Conservation (phyloP, 2,329 filamentous ascomycete species). For the Colletotrichum neosansevieriae region DNA sequence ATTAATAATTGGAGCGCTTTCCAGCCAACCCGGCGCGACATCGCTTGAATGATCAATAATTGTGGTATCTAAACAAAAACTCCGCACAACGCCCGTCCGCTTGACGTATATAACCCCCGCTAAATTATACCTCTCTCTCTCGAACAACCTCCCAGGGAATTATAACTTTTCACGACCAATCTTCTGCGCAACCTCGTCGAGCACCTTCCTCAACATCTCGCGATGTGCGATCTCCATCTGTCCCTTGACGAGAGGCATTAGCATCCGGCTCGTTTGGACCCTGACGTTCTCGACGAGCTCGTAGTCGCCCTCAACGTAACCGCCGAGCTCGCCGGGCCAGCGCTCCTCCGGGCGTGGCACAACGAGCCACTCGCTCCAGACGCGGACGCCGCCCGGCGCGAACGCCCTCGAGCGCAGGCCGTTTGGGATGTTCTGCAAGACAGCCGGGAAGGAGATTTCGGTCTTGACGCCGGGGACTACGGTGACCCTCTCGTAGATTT, state of each 20-base stretch:
- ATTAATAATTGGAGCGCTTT: not conserved
- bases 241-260: conserved; percentile 52
- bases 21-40: not conserved
- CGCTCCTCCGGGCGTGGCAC: conserved; percentile 41
- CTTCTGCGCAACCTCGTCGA: conserved; percentile 47
- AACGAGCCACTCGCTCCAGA: conserved; percentile 54
- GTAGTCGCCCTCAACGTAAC: conserved; percentile 45
- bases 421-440: conserved; percentile 56
- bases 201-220: conserved; percentile 48
- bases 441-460: conserved; percentile 55
- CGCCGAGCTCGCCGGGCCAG: conserved; percentile 31
- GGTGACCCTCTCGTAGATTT: conserved; percentile 48
- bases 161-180: conserved; percentile 30
- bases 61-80: conserved; percentile 32
- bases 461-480: conserved; percentile 55
- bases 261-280: conserved; percentile 50
- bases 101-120: too few species aligned
- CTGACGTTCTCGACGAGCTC: conserved; percentile 50
- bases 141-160: not conserved
- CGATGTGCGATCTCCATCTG: conserved; percentile 47
- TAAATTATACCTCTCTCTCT: not conserved
- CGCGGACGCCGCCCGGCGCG: conserved; percentile 56
- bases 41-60: conserved; percentile 12
- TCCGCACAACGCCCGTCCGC: not conserved
- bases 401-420: conserved; percentile 58